Base-by-base conservation (phyloP, 352 stramenopile genomes). In the Phytophthora ohioensis region DNA sequence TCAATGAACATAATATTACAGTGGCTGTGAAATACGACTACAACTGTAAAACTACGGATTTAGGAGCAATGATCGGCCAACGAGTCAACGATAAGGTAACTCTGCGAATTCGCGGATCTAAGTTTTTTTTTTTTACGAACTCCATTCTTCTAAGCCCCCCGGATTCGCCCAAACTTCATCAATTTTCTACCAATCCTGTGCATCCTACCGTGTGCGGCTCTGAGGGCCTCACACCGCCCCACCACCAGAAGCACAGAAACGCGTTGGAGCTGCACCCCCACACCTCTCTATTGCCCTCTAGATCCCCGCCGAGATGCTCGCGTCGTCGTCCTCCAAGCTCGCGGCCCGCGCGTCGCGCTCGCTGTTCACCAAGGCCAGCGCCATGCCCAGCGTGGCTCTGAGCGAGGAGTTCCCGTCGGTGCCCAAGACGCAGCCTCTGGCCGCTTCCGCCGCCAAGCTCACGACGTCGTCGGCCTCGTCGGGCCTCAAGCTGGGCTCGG, bases 381-480 rank as follows among this genome's bases (percentile, higher is more conserved):
- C 75, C 52, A 84, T 87, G 73, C 72, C 82, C 32, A 81, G 87
- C 60, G 76, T 91, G 47, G 57, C 78, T 11, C 66, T 94, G 47
- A 80, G 76, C 52, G 82, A 91, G 71, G 78, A 90, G 60, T 93
- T 93, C 67, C 84, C 86, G 17, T 53, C 69, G 21, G 54, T 88
- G 30, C 84, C 86, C 12, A 67, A 73, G 42, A 62, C 69, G n/a
- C 52, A 73, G 63, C 78, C 84, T n/a, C 11, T 70, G 43, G 30
- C 76, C 21, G 46, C 56, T 3, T 45, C 66, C 9, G 64, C 76
- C 5, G 30, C 69, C 47, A 84, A 81, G 67, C 53, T 77, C 43
- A 73, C 71, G 42, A 75, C 73, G n/a, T 88, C 80, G 11, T 76
- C 65, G 35, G 66, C 82, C 15, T 48, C 68, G 46, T 85, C 80